phyloP scores from a whole-genome alignment of 1,139 yeast genomes.

The Candida pseudoviswanathii region DNA sequence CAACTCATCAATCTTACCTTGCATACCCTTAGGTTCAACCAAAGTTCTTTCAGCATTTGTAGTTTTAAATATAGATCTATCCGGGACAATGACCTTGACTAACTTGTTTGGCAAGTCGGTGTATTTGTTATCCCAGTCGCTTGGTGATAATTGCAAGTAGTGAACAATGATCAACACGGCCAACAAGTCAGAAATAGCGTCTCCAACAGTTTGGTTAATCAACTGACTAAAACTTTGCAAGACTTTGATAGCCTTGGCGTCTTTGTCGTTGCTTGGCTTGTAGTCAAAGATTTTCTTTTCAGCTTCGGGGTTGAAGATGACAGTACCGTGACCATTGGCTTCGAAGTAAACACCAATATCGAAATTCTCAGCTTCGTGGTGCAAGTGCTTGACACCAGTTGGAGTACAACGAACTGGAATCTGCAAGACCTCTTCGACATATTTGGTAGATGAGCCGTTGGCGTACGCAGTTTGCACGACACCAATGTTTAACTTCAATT shows the following conservation, averaged over 20 bases:
- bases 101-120: constrained; percentile 85
- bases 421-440: constrained; percentile 59
- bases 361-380: constrained; percentile 80
- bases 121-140: constrained; percentile 76
- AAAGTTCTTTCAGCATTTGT: constrained; percentile 89
- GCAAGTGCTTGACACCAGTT: constrained; percentile 95
- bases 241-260: constrained; percentile 47
- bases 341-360: constrained; percentile 95
- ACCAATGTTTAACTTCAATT: constrained; percentile 58
- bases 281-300: constrained; percentile 35
- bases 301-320: constrained; percentile 69
- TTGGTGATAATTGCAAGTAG: constrained; percentile 57
- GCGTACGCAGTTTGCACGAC: constrained; percentile 98
- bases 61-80: constrained; percentile 76
- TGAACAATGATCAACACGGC: constrained; percentile 70
- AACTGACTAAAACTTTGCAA: constrained; percentile 62
- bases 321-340: constrained; percentile 99
- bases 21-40: constrained; percentile 77
- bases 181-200: constrained; percentile 87
- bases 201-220: constrained; percentile 97
- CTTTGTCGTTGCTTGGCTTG: constrained; percentile 26
- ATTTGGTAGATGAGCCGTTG: constrained; percentile 86
- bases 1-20: constrained; percentile 64
- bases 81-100: constrained; percentile 79
- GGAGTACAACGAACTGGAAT: constrained; percentile 88